Conservation (phyloP, 2,329 filamentous ascomycete genomes). For the Fusarium sambucinum region DNA sequence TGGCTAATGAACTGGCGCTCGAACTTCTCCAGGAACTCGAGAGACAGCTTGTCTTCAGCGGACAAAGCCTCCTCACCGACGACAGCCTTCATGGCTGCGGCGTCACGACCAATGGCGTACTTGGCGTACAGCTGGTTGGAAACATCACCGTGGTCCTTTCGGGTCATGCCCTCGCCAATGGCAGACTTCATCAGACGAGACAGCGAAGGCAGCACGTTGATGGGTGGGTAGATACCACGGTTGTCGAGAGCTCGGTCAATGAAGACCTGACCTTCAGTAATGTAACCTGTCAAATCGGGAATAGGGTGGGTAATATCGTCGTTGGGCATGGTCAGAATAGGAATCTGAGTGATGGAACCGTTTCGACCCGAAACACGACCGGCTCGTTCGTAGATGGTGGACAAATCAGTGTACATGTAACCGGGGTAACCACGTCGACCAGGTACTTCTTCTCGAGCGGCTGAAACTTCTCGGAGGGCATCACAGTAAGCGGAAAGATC, state of each 20-base stretch:
- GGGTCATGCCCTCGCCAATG: constrained; percentile 96
- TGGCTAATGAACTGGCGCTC: constrained; percentile 95
- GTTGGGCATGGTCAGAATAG: constrained; percentile 99
- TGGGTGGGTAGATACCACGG: constrained; percentile 97
- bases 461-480: constrained; percentile 97
- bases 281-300: constrained; percentile 98
- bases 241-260: constrained; percentile 94
- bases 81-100: constrained; percentile 98
- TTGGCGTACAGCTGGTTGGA: constrained; percentile 99
- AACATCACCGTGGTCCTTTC: constrained; percentile 96
- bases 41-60: constrained; percentile 94
- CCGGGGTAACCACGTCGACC: constrained; percentile 99
- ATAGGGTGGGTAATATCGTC: constrained; percentile 99
- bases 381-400: constrained; percentile 98
- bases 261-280: constrained; percentile 99
- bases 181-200: constrained; percentile 99
- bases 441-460: constrained; percentile 97
- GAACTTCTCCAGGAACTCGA: constrained; percentile 99
- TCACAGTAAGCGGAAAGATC: constrained; percentile 99
- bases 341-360: constrained; percentile 98
- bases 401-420: constrained; percentile 99
- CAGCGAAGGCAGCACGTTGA: constrained; percentile 97
- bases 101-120: constrained; percentile 98
- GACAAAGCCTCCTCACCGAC: constrained; percentile 98
- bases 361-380: constrained; percentile 97